These are phyloP conservation scores for Emergomyces pasteurianus DNA, from an alignment of 2,329 filamentous ascomycete genomes.

Conservation along the genomic window DNA sequence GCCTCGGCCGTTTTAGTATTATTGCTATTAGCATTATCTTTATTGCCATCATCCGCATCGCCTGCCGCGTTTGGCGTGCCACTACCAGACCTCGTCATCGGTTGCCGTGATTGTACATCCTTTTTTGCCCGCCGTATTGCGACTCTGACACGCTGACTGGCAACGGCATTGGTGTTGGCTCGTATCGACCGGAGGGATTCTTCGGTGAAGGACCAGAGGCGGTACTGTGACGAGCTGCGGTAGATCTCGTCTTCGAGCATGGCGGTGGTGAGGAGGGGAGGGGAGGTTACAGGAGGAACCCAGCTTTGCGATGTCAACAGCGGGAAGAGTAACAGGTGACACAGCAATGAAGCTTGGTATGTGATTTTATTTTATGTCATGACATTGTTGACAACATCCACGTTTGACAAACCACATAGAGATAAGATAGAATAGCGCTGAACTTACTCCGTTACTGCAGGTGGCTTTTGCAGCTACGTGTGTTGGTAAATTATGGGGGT, in stretches of 20 bases:
- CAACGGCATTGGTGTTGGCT: constrained; percentile 65
- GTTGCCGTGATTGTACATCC: constrained; percentile 14
- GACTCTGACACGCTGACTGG: constrained; percentile 53
- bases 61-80: constrained; percentile 23
- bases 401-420: background rate
- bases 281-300: background rate
- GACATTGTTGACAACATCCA: background rate
- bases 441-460: too few relatives aligned
- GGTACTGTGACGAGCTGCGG: constrained; percentile 77
- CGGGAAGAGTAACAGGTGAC: too few relatives aligned
- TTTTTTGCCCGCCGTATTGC: constrained; percentile 41
- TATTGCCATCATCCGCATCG: constrained; percentile 10
- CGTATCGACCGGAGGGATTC: constrained; percentile 60
- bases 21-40: background rate
- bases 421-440: background rate
- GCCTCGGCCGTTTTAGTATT: background rate
- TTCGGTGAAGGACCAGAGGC: constrained; percentile 83
- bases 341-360: background rate
- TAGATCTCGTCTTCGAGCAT: constrained; percentile 91
- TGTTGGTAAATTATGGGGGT: too few relatives aligned
- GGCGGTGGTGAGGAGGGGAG: background rate
- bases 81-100: constrained; percentile 13
- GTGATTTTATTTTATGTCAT: background rate
- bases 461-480: background rate
- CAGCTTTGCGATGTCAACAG: too few relatives aligned